Percentiles rank a stretch among this genome's conserved stretches.
Evolutionary conservation across 768 basidiomycete species (phyloP).

Genomic region (Sistotremastrum suecicum): DNA sequence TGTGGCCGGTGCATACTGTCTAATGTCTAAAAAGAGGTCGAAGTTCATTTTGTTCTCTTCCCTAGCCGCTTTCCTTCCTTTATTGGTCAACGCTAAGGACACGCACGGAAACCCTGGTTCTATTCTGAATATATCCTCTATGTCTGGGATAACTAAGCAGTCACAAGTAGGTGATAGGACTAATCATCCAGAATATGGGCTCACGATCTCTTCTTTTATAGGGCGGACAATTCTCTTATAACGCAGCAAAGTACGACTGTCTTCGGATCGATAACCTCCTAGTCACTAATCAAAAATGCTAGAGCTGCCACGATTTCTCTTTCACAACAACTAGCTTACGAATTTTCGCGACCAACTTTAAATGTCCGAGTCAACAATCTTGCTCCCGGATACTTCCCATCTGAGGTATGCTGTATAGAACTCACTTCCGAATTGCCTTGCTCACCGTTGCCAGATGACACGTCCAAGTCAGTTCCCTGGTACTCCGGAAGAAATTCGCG

Average conservation of each 20-base stretch:
- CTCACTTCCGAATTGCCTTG: not conserved
- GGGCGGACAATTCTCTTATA: slow-evolving; percentile 6
- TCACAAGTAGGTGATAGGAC: slow-evolving; percentile 1
- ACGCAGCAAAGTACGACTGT: slow-evolving; percentile 1
- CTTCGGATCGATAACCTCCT: not conserved
- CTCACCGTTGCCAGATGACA: slow-evolving; percentile 1
- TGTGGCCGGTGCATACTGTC: not conserved
- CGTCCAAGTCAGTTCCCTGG: slow-evolving; percentile 1
- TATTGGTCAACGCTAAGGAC: slow-evolving; percentile 1
- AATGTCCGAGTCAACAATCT: slow-evolving; percentile 4
- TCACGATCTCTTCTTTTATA: not conserved
- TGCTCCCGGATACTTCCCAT: slow-evolving; percentile 5
- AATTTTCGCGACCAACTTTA: slow-evolving; percentile 1
- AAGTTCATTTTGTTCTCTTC: not conserved
- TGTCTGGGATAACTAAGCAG: slow-evolving; percentile 6
- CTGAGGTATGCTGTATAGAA: slow-evolving; percentile 1
- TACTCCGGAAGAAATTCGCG: not conserved
- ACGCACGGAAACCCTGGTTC: not conserved
- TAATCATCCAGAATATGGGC: not conserved
- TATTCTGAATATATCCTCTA: slow-evolving; percentile 5
- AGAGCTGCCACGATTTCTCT: slow-evolving; percentile 4
- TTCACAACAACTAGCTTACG: slow-evolving; percentile 5
- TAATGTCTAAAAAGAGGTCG: not conserved
- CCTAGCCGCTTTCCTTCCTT: slow-evolving; percentile 4
- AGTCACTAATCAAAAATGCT: not conserved